phyloP scores from a whole-genome alignment of 2,329 filamentous ascomycete genomes.

The Curvularia lunata region DNA sequence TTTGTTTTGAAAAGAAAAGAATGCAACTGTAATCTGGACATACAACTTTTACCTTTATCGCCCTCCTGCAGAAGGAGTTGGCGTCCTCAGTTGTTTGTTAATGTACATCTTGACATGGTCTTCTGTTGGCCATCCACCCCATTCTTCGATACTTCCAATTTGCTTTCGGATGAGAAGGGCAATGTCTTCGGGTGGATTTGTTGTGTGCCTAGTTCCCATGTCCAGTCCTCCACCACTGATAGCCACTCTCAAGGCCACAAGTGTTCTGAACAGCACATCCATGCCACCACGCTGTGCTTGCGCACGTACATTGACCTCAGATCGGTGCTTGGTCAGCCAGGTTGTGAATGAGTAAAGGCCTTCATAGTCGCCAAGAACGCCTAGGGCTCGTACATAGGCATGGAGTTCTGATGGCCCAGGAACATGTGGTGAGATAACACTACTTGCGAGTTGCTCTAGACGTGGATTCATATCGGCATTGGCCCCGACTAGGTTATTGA shows the following conservation, averaged over 20 bases:
- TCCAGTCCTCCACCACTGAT: slow-evolving; percentile 42
- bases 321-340: slow-evolving; percentile 59
- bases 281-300: slow-evolving; percentile 34
- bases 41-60: slow-evolving; percentile 6
- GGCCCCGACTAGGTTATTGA: slow-evolving; percentile 34
- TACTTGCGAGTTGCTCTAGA: neutral
- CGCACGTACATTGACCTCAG: slow-evolving; percentile 36
- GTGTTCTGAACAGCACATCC: slow-evolving; percentile 38
- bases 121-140: slow-evolving; percentile 54
- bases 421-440: slow-evolving; percentile 48
- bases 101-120: slow-evolving; percentile 50
- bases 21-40: neutral
- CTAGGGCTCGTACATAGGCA: slow-evolving; percentile 68
- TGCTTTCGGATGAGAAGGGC: slow-evolving; percentile 38
- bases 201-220: slow-evolving; percentile 3
- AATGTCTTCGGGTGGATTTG: slow-evolving; percentile 39
- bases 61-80: slow-evolving; percentile 22
- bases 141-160: slow-evolving; percentile 48
- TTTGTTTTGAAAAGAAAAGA: neutral
- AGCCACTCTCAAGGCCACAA: slow-evolving; percentile 52
- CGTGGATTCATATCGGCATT: slow-evolving; percentile 21
- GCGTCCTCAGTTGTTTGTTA: slow-evolving; percentile 24
- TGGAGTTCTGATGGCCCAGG: slow-evolving; percentile 60
- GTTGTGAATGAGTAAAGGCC: slow-evolving; percentile 63
- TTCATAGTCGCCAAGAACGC: slow-evolving; percentile 63